These are phyloP conservation scores for Rhodotorula sp. DNA, from an alignment of 1,284 basidiomycete species.

Conservation along the genomic window DNA sequence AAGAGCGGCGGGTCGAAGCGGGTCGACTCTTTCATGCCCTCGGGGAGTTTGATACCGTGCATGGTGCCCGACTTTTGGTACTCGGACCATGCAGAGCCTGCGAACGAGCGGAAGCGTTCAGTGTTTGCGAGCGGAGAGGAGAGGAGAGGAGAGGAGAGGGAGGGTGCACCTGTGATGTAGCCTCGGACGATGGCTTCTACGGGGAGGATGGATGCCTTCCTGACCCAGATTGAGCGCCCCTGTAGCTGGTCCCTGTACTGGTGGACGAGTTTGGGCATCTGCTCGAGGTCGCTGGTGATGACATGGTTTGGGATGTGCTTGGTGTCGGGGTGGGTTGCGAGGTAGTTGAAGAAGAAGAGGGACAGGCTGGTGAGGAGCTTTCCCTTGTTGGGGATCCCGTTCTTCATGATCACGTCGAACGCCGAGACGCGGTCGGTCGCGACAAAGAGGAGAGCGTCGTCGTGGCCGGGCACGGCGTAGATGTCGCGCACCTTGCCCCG, in stretches of 20 bases:
- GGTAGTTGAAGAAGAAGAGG: conserved; percentile 90
- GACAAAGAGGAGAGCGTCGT: conserved; percentile 78
- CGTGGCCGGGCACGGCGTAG: conserved; percentile 63
- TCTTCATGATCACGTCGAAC: conserved; percentile 90
- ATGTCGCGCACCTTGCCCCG: conserved; percentile 92
- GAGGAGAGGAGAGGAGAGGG: neutral
- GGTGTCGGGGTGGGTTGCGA: conserved; percentile 56
- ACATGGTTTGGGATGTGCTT: conserved; percentile 75
- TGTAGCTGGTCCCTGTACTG: conserved; percentile 64
- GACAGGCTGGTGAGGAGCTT: conserved; percentile 85
- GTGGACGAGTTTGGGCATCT: conserved; percentile 71
- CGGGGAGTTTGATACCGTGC: conserved; percentile 75
- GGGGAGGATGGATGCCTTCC: conserved; percentile 82
- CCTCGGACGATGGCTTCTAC: conserved; percentile 97
- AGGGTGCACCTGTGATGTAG: conserved; percentile 75
- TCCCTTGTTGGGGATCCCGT: conserved; percentile 92
- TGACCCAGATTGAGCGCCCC: conserved; percentile 86
- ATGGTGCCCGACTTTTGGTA: conserved; percentile 86
- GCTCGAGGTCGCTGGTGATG: conserved; percentile 67
- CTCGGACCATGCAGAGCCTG: conserved; percentile 89
- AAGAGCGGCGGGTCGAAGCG: conserved; percentile 81
- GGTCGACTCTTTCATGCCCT: conserved; percentile 79
- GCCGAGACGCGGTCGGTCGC: conserved; percentile 95
- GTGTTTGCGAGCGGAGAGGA: neutral
- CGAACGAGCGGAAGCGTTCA: neutral